phyloP scores from a whole-genome alignment of 73 alveolate species.

The Breviolum minutum region DNA sequence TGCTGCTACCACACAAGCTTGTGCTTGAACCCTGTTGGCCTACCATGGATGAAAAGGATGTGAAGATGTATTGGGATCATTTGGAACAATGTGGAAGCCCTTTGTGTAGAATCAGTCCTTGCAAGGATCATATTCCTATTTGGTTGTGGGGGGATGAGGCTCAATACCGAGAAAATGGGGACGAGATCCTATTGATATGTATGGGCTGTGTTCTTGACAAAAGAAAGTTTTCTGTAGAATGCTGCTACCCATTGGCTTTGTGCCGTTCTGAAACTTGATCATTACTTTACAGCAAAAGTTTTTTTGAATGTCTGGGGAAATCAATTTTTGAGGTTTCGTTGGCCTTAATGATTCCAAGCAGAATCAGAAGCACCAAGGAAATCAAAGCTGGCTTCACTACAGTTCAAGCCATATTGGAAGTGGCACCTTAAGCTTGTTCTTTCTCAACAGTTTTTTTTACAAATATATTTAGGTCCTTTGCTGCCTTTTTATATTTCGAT shows the following conservation, averaged over 20 bases:
- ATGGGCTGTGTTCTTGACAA: background rate
- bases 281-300: background rate
- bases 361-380: background rate
- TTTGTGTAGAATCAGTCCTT: background rate
- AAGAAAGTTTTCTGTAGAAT: background rate
- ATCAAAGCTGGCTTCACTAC: background rate
- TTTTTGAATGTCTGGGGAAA: background rate
- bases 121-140: background rate
- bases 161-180: background rate
- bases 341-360: background rate
- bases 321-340: background rate
- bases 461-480: no score
- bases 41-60: background rate
- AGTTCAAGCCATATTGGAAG: background rate
- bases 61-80: background rate
- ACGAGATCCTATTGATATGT: background rate
- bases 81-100: background rate
- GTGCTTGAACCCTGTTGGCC: background rate
- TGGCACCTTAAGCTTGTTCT: background rate
- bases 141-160: slow-evolving; percentile 1
- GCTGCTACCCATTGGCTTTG: background rate
- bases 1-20: background rate
- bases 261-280: background rate
- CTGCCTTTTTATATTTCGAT: no score
- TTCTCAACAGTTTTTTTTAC: background rate